phyloP scores from a whole-genome alignment of 1,284 basidiomycete species.

The Serendipita sp. region DNA sequence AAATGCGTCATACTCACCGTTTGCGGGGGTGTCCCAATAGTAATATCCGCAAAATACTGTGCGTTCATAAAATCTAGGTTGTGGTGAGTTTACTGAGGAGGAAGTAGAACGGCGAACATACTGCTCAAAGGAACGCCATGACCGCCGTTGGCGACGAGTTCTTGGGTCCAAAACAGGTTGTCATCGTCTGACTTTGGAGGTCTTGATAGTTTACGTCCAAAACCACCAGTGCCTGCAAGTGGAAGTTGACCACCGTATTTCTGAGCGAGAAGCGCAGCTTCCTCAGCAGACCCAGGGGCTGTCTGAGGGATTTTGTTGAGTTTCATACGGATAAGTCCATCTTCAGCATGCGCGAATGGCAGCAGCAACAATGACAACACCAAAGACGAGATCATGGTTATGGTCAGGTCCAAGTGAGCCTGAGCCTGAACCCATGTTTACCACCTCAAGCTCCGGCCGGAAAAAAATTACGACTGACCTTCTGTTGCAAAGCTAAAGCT shows the following conservation, averaged over 20 bases:
- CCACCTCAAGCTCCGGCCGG: neutral
- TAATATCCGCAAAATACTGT: conserved; percentile 89
- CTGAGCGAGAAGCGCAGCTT: conserved; percentile 71
- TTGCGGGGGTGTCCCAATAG: conserved; percentile 70
- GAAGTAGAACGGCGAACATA: conserved; percentile 29
- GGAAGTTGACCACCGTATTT: conserved; percentile 75
- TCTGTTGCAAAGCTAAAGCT: too few relatives aligned
- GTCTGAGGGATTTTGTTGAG: conserved; percentile 62
- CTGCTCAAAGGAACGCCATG: conserved; percentile 85
- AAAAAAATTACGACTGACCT: too few relatives aligned
- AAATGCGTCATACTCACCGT: conserved; percentile 26
- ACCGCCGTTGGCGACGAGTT: conserved; percentile 52
- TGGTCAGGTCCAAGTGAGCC: neutral
- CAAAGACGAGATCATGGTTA: conserved; percentile 46
- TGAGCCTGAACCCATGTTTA: neutral
- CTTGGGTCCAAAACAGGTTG: conserved; percentile 70
- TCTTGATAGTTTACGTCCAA: conserved; percentile 47
- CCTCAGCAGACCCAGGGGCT: conserved; percentile 43
- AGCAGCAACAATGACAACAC: conserved; percentile 41
- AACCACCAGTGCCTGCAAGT: conserved; percentile 57
- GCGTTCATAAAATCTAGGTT: conserved; percentile 88
- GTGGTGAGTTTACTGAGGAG: conserved; percentile 6
- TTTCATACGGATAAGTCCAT: conserved; percentile 66
- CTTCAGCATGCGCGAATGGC: conserved; percentile 50
- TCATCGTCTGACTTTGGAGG: conserved; percentile 34